Evolutionary conservation across 768 basidiomycete genomes (phyloP).

Genomic region (Rhizopogon sp.): DNA sequence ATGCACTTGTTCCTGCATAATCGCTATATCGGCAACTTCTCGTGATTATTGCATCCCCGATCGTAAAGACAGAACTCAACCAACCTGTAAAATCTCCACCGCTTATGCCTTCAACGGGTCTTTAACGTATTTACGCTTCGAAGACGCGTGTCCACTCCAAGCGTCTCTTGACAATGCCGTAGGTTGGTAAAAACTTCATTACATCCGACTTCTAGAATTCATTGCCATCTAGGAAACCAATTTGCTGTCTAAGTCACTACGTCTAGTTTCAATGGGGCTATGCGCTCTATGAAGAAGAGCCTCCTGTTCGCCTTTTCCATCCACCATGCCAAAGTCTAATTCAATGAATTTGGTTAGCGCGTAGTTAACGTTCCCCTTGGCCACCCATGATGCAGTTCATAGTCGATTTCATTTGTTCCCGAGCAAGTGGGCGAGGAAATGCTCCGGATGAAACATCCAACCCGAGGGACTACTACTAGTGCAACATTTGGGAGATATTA

Average conservation of each 20-base stretch:
- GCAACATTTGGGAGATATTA: too few species aligned
- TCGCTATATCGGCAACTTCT: constrained; percentile 1
- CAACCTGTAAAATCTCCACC: not conserved
- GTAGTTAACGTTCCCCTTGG: constrained; percentile 4
- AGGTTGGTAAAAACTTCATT: not conserved
- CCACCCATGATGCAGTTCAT: not conserved
- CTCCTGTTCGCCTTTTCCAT: not conserved
- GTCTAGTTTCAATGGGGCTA: constrained; percentile 3
- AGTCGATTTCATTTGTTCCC: not conserved
- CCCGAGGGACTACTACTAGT: too few species aligned
- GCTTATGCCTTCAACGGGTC: not conserved
- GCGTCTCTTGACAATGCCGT: constrained; percentile 1
- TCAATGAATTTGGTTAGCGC: not conserved
- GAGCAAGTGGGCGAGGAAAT: not conserved
- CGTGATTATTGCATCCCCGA: constrained; percentile 5
- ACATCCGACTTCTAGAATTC: not conserved
- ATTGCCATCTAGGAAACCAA: not conserved
- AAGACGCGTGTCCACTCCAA: not conserved
- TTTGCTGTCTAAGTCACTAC: not conserved
- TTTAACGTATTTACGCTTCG: not conserved
- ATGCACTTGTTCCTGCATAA: constrained; percentile 1
- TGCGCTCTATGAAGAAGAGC: not conserved
- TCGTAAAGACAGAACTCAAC: constrained; percentile 7
- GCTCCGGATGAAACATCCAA: not conserved
- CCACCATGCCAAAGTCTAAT: not conserved